phyloP scores from a whole-genome alignment of 164 flowering plant species.

The Sextonia rubra region DNA sequence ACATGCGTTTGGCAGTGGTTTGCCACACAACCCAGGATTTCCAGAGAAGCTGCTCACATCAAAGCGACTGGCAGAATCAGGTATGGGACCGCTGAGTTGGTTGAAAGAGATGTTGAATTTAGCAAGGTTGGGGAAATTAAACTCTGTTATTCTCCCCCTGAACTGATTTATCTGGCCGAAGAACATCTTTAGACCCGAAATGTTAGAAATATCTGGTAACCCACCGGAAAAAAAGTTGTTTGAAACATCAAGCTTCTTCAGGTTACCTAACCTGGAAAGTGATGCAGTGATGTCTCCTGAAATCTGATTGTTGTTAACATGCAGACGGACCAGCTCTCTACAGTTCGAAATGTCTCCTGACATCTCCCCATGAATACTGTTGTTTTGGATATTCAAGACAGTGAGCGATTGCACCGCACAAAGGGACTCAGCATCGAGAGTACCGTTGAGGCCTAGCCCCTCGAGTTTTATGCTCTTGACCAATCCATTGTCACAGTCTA shows the following conservation, averaged over 20 bases:
- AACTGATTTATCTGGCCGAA: slow-evolving; percentile 43
- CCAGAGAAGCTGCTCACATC: slow-evolving; percentile 20
- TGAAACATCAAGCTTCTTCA: slow-evolving; percentile 37
- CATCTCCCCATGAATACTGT: slow-evolving; percentile 32
- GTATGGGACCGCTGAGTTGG: slow-evolving; percentile 43
- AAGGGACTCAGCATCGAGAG: slow-evolving; percentile 25
- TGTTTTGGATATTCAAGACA: slow-evolving; percentile 31
- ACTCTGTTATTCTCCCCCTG: slow-evolving; percentile 37
- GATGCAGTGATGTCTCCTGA: slow-evolving; percentile 36
- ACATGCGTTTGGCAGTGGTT: slow-evolving; percentile 33
- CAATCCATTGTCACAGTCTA: slow-evolving; percentile 16
- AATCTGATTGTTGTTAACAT: slow-evolving; percentile 27
- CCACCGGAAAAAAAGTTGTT: slow-evolving; percentile 37
- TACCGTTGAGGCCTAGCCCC: slow-evolving; percentile 24
- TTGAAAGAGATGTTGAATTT: slow-evolving; percentile 47
- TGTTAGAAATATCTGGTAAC: slow-evolving; percentile 39
- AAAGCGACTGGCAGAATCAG: slow-evolving; percentile 25
- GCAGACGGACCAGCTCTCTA: slow-evolving; percentile 36
- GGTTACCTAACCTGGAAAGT: slow-evolving; percentile 27
- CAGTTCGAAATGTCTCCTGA: slow-evolving; percentile 35
- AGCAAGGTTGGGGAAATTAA: slow-evolving; percentile 38
- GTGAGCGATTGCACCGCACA: slow-evolving; percentile 32
- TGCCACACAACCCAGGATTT: slow-evolving; percentile 48
- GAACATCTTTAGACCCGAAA: slow-evolving; percentile 38
- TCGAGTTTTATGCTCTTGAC: slow-evolving; percentile 28